A percentile compares a stretch with the other conserved stretches of the same genome.
Conservation (phyloP, 108 stramenopile species). For the Nitzschia putrida region DNA sequence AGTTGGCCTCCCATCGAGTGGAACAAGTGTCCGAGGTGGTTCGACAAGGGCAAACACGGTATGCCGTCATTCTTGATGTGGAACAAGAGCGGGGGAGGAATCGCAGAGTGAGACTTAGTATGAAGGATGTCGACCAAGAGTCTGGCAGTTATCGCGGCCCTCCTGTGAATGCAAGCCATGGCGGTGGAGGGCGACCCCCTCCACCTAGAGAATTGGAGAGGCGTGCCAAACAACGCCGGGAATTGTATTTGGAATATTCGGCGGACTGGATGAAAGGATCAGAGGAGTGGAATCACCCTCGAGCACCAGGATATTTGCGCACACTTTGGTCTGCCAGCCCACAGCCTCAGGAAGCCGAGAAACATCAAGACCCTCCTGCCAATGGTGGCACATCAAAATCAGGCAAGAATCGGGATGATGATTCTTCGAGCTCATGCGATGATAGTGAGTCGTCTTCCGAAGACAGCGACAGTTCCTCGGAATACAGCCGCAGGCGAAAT, state of each 20-base stretch:
- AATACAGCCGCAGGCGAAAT: neutral
- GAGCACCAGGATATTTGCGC: conserved; percentile 33
- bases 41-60: conserved; percentile 48
- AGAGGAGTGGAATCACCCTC: conserved; percentile 22
- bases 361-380: neutral
- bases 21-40: conserved; percentile 67
- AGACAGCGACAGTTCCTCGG: conserved; percentile 9
- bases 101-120: conserved; percentile 63
- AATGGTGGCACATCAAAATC: neutral
- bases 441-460: conserved; percentile 7
- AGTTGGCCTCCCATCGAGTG: conserved; percentile 49
- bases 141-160: conserved; percentile 46
- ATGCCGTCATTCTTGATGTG: conserved; percentile 61
- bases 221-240: conserved; percentile 31
- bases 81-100: conserved; percentile 33
- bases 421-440: conserved; percentile 38
- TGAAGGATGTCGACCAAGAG: conserved; percentile 64
- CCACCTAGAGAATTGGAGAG: conserved; percentile 37
- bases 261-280: conserved; percentile 26
- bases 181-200: conserved; percentile 31
- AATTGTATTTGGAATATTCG: conserved; percentile 10
- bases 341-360: conserved; percentile 17
- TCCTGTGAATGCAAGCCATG: conserved; percentile 13
- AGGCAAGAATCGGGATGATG: conserved; percentile 16
- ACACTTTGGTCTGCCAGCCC: conserved; percentile 47